Base-by-base conservation (phyloP, 2,329 filamentous ascomycete genomes). In the Septoria petroselini region DNA sequence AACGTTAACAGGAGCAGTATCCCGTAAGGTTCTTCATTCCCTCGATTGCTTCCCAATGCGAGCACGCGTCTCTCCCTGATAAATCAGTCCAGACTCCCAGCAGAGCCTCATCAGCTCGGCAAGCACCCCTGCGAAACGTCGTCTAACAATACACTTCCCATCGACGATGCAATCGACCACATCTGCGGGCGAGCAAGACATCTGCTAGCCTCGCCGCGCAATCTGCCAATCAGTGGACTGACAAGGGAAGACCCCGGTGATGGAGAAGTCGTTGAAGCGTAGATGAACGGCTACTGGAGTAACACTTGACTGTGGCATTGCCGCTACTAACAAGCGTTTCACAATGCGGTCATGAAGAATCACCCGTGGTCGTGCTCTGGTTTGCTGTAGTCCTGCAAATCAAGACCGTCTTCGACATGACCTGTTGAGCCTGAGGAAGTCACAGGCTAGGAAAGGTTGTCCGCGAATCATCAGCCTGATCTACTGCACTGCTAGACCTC, bases 341-440 rank as follows among this genome's bases (percentile, higher is more conserved):
- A 27, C 23, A 12, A 39, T 46, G 43, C 35, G 23, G 43, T 19
- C 25, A 31, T 46, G 43, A 27, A 46, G 43, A 46, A 46, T 38
- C 43, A 39, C n/a, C 15, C 8, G 11, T 7, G 14, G 11, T 38
- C 33, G 29, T 46, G 14, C 33, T n/a, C 25, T 46, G 39, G 43
- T 33, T 31, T 19, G 11, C 14, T 6, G 7, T 27, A 21, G 19
- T 11, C n/a, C 14, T 29, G 21, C 43, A 31, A 46, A 38, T 39
- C n/a, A n/a, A 46, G 4, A 27, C 9, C 23, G 23, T 27, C 5
- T 27, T 27, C 23, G 23, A 5, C 23, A 27, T 15, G 29, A n/a
- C 15, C 12, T 21, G n/a, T 7, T 43, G 14, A 17, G 17, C 8
- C 6, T 34, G 23, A 34, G 12, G 15, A 34, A 34, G 31, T 34